Conservation (phyloP, 2,329 filamentous ascomycete species). For the Ilyonectria mors-panacis region DNA sequence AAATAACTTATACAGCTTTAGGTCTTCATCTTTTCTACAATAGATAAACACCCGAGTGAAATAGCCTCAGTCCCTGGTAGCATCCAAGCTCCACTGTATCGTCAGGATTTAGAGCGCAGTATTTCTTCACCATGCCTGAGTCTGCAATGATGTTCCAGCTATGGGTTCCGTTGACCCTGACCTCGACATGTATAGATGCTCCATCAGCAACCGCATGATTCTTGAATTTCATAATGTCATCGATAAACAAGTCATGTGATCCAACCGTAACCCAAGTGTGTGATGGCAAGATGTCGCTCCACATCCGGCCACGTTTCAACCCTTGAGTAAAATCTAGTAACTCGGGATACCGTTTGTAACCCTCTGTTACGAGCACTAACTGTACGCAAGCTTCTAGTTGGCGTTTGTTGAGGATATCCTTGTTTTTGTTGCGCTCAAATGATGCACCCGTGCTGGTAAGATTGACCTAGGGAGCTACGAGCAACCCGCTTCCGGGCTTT, state of each 20-base stretch:
- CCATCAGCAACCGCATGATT: not conserved
- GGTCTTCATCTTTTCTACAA: too few species aligned
- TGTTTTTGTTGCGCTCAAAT: conserved; percentile 21
- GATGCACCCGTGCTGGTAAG: conserved; percentile 13
- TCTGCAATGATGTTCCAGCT: too few species aligned
- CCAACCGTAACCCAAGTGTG: not conserved
- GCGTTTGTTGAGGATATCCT: conserved; percentile 12
- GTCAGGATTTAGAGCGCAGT: too few species aligned
- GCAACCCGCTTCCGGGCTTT: not conserved
- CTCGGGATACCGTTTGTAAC: not conserved
- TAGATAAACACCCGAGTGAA: too few species aligned
- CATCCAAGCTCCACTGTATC: too few species aligned
- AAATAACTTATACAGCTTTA: too few species aligned
- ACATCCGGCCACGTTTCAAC: not conserved
- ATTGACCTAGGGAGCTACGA: conserved; percentile 17
- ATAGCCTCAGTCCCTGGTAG: too few species aligned
- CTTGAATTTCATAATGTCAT: not conserved
- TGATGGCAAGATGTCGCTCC: not conserved
- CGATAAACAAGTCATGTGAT: not conserved
- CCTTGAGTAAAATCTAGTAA: not conserved
- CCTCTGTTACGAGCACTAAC: conserved; percentile 4
- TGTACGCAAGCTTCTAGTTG: not conserved
- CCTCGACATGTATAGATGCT: not conserved
- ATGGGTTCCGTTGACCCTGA: not conserved
- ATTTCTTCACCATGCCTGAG: too few species aligned